Conservation (phyloP, 176 grass and related monocot genomes). For the Miscanthus lutarioriparius region DNA sequence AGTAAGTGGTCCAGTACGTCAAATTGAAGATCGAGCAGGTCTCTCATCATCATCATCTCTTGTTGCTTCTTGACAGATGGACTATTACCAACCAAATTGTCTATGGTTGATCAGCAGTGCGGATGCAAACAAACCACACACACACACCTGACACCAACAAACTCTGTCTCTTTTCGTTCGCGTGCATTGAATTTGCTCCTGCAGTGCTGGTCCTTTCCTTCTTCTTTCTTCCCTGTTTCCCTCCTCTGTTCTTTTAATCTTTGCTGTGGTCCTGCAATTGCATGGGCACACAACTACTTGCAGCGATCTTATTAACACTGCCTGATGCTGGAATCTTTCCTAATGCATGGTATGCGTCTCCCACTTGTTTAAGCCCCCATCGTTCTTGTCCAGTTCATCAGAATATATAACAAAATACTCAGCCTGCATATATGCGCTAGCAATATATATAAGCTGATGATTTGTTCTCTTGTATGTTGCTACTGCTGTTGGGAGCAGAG, state of each 20-base stretch:
- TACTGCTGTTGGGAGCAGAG: background rate
- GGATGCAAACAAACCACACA: background rate
- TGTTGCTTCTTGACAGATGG: background rate
- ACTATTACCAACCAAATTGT: background rate
- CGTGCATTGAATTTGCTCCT: background rate
- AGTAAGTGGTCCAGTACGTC: background rate
- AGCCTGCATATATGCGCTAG: background rate
- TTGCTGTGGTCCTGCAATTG: background rate
- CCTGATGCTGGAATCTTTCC: background rate
- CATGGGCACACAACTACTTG: background rate
- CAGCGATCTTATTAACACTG: background rate
- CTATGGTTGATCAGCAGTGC: background rate
- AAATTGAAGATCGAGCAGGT: background rate
- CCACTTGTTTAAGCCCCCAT: background rate
- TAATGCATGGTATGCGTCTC: background rate
- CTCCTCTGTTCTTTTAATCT: background rate
- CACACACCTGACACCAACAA: constrained; percentile 38
- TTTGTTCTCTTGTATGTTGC: background rate
- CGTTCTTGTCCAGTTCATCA: background rate
- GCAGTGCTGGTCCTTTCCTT: background rate
- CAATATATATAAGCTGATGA: background rate
- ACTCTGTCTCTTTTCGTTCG: background rate
- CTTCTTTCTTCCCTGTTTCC: background rate
- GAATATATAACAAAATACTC: background rate
- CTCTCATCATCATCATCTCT: background rate